Base-by-base conservation (phyloP, 2,329 filamentous ascomycete genomes). In the Diaporthe aspalathi region DNA sequence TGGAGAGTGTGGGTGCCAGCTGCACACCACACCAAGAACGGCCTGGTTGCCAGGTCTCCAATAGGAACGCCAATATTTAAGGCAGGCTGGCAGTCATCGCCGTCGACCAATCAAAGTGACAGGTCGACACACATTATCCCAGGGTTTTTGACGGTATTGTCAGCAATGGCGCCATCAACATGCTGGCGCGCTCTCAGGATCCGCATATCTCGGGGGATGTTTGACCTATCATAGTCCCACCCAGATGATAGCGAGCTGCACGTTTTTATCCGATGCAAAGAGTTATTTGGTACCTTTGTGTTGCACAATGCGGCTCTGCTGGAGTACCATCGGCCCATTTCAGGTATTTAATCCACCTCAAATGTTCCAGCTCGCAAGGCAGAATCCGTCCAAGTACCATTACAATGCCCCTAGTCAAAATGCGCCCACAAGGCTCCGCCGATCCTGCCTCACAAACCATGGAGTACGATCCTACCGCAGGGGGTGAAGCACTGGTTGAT, bases 281-380 rank as follows among this genome's bases (percentile, higher is more conserved):
- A 16, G 3, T 22, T 22, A 7, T 38, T 20, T 22, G 5, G 3
- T 17, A 5, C 11, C 32, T 56, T 38, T 29, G 14, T 7, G 12
- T 43, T 27, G 14, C 32, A 5, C 52, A 3, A 57, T 57, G 54
- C 35, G 54, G 54, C 54, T 57, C 54, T 57, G 54, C 54, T 57
- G 35, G 14, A 14, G 35, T 16, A 9, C 9, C 6, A 12, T 57
- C 35, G 24, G 22, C n/a, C n/a, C 14, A n/a, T 7, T 16, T 24
- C n/a, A 24, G 9, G 2, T 43, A 57, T 57, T 57, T 24, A 43
- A 27, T 57, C 35, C 54, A 57, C 35, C n/a, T n/a, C n/a, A n/a
- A n/a, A n/a, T n/a, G n/a, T 27, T 43, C n/a, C 4, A 3, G 6
- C 35, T 35, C 7, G 54, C 12, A 24, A 57, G 35, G 35, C 54